Evolutionary conservation across 2,329 filamentous ascomycete species (phyloP).

Genomic region (Diplodia mutila): DNA sequence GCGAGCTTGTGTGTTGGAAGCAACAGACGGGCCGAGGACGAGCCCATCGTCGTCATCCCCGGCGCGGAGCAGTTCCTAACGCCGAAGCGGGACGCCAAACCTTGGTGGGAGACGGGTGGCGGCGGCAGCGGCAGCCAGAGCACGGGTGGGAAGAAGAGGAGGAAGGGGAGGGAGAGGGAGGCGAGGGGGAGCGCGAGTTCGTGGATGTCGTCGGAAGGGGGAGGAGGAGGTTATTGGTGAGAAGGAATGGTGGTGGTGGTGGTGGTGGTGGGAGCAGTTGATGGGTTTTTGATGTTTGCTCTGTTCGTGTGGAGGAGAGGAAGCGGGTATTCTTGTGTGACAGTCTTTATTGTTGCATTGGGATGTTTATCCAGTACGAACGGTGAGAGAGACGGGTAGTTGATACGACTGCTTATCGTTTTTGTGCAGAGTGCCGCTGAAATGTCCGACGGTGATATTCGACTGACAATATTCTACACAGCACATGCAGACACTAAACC

Average conservation of each 20-base stretch:
- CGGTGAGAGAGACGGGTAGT: neutral
- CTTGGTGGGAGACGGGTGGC: slow-evolving; percentile 2
- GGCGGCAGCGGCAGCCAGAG: neutral
- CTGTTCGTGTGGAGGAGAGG: no score
- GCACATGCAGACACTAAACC: no score
- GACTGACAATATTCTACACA: neutral
- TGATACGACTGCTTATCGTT: neutral
- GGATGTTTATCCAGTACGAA: neutral
- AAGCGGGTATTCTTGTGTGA: neutral
- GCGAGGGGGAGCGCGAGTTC: neutral
- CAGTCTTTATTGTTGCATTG: neutral
- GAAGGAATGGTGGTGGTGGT: no score
- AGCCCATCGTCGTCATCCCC: neutral
- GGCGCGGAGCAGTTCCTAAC: slow-evolving; percentile 4
- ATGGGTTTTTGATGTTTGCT: no score
- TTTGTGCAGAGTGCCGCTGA: neutral
- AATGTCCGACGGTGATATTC: neutral
- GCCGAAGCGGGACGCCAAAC: slow-evolving; percentile 2
- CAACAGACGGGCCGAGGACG: neutral
- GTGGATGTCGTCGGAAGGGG: slow-evolving; percentile 3
- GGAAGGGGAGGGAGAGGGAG: neutral
- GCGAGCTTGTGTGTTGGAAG: neutral
- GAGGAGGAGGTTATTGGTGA: no score
- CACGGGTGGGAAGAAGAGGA: neutral
- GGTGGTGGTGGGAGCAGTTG: no score